phyloP scores from a whole-genome alignment of 768 basidiomycete species.

The Boletus subcaerulescens region DNA sequence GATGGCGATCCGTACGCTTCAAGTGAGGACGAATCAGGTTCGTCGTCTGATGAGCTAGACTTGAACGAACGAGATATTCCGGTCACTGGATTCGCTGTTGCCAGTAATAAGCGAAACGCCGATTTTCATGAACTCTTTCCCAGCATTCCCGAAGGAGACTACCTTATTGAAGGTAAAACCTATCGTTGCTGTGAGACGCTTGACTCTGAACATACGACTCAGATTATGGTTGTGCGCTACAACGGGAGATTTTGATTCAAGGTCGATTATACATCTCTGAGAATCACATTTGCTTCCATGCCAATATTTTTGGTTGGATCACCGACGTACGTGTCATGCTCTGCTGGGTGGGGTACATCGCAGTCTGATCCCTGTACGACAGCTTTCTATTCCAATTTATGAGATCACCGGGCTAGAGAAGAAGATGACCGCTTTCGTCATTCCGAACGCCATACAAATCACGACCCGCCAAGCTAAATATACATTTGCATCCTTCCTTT shows the following conservation, averaged over 20 bases:
- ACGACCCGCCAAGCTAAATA: slow-evolving; percentile 82
- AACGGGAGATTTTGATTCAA: slow-evolving; percentile 95
- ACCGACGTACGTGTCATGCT: slow-evolving; percentile 69
- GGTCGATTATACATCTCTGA: slow-evolving; percentile 96
- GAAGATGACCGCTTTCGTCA: slow-evolving; percentile 97
- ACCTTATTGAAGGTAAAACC: slow-evolving; percentile 89
- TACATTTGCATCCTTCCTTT: slow-evolving; percentile 94
- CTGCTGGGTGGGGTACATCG: background rate
- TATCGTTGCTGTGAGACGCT: background rate
- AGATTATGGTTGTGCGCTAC: slow-evolving; percentile 98
- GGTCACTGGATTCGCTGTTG: slow-evolving; percentile 96
- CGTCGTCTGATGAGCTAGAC: slow-evolving; percentile 35
- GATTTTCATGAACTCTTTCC: slow-evolving; percentile 96
- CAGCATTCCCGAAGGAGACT: slow-evolving; percentile 89
- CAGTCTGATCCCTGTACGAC: slow-evolving; percentile 12
- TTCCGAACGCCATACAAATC: slow-evolving; percentile 93
- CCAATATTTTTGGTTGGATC: slow-evolving; percentile 99
- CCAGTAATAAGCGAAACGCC: slow-evolving; percentile 88
- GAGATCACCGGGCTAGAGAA: slow-evolving; percentile 89
- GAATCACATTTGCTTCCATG: slow-evolving; percentile 99
- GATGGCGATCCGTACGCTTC: slow-evolving; percentile 27
- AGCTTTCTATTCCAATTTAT: slow-evolving; percentile 86
- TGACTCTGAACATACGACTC: slow-evolving; percentile 1
- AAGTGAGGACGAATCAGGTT: slow-evolving; percentile 31
- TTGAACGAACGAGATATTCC: slow-evolving; percentile 66